Base-by-base conservation (phyloP, 495 filamentous ascomycete species). In the Geoglossum glabrum region DNA sequence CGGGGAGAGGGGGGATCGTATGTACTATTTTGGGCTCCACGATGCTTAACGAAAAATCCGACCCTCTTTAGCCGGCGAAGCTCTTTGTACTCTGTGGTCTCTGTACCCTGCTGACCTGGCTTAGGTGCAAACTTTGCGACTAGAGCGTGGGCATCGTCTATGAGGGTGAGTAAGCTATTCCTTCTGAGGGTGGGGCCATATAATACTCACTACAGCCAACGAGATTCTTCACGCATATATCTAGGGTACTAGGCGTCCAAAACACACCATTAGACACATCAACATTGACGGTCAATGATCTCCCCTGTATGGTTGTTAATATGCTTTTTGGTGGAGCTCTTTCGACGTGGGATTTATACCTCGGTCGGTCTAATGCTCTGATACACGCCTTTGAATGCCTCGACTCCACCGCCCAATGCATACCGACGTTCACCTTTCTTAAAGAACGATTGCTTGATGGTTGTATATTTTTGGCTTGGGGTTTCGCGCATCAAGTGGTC, bases 371-470 rank as follows among this genome's bases (percentile, higher is more conserved):
- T 78, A 56, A 94, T 80, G 11, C 87, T 84, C 36, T 86, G 76
- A 60, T 92, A 96, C 28, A 88, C 81, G 46, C 88, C 89, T 63
- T 89, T 90, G 72, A 86, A 80, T 15, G 84, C 85, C 59, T 87
- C 78, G 21, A 90, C 75, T 46, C 82, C 82, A 43, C 70, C 70
- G 25, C 73, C 74, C 21, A 84, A 63, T 25, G 68, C 60, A 25
- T 62, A 61, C 17, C 72, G 67, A 5, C 74, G 66, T 11, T 64
- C 30, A 26, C 62, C 65, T 54, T 69, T 49, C 56, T 73, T 62
- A 66, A 89, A 94, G 70, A 92, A 93, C 0, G 79, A 83, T 25
- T 87, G 83, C 66, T 84, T 88, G 64, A 93, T 80, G 0, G 76
- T 70, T 0, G 78, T 45, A 21, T 45, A 45, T 60, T 76, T 71